Conservation (phyloP, 495 filamentous ascomycete species). For the Hypoxylon fuscum region DNA sequence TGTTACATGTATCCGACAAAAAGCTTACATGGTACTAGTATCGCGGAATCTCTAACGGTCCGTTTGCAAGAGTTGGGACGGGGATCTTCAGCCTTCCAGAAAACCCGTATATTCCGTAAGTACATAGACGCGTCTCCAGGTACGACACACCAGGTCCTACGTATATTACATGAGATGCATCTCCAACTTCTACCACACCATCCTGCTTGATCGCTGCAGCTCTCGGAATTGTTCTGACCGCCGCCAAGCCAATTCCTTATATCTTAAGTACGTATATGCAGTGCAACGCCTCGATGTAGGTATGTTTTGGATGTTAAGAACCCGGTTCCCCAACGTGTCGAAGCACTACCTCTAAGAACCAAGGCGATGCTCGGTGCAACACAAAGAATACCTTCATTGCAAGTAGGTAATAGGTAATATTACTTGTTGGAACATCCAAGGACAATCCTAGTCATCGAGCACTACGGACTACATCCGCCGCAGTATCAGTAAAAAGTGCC, state of each 20-base stretch:
- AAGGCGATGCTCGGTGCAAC: constrained; percentile 9
- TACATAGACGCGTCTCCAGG: background rate
- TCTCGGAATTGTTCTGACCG: constrained; percentile 33
- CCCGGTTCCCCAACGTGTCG: constrained; percentile 21
- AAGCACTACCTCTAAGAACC: background rate
- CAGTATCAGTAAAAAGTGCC: background rate
- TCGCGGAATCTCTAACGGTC: constrained; percentile 1
- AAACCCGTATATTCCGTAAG: constrained; percentile 34
- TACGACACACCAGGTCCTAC: background rate
- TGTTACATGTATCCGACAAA: background rate
- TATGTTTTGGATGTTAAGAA: constrained; percentile 17
- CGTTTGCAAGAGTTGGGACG: constrained; percentile 14
- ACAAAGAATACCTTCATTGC: too few species aligned
- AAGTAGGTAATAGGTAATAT: too few species aligned
- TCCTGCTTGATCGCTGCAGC: constrained; percentile 27
- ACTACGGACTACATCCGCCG: constrained; percentile 3
- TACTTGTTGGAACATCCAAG: constrained; percentile 3
- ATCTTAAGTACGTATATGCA: constrained; percentile 22
- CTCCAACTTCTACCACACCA: constrained; percentile 31
- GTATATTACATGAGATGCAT: constrained; percentile 11
- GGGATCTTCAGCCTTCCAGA: constrained; percentile 17
- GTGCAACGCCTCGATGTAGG: constrained; percentile 19
- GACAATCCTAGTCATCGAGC: background rate
- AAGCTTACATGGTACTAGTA: too few species aligned
- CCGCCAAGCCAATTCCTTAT: constrained; percentile 32